Percentiles rank a stretch among this genome's conserved stretches.
Evolutionary conservation across 257 asterid genomes (phyloP).

Genomic region (Nicotiana paniculata): DNA sequence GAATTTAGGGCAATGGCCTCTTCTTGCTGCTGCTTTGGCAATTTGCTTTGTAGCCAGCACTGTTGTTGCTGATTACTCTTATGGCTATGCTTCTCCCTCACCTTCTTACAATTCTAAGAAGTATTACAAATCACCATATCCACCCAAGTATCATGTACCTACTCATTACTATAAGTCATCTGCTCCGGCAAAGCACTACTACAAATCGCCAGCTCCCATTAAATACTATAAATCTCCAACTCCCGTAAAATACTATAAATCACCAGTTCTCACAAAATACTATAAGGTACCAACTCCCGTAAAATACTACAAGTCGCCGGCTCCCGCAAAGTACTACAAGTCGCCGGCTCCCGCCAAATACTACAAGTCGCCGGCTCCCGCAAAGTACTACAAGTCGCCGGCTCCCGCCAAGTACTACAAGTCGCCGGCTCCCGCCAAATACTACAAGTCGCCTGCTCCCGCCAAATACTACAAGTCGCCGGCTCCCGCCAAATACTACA

Average conservation of each 20-base stretch:
- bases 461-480: not conserved
- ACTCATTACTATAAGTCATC: not conserved
- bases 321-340: too few species aligned
- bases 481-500: not conserved
- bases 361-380: too few species aligned
- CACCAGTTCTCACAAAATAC: not conserved
- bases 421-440: not conserved
- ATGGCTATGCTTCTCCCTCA: not conserved
- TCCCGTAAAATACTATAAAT: not conserved
- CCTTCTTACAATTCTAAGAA: not conserved
- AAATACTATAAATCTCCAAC: not conserved
- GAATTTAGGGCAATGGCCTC: not conserved
- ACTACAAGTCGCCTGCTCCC: not conserved
- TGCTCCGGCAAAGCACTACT: not conserved
- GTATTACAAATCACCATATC: conserved; percentile 4
- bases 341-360: too few species aligned
- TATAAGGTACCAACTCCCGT: not conserved
- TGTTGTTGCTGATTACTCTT: conserved; percentile 8
- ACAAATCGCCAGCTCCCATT: not conserved
- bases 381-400: too few species aligned
- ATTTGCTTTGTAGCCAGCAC: not conserved
- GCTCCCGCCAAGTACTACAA: too few species aligned
- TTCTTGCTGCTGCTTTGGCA: not conserved
- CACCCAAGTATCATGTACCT: not conserved
- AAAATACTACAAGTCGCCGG: too few species aligned